Conservation (phyloP, 192 early-diverging fungal species). For the Phlyctochytrium arcticum region DNA sequence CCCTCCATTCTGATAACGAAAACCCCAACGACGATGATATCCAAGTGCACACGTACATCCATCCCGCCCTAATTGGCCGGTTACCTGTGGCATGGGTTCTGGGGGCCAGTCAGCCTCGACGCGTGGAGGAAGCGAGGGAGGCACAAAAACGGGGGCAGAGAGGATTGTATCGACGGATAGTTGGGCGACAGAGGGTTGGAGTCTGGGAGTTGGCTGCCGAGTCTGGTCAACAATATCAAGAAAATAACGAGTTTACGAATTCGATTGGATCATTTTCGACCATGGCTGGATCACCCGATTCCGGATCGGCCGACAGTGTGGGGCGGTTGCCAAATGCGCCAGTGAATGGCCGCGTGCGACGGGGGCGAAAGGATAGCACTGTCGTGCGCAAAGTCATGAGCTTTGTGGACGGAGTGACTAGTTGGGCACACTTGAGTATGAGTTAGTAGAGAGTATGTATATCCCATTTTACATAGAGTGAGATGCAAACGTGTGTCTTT, state of each 20-base stretch:
- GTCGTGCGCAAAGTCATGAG: constrained; percentile 20
- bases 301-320: too few relatives aligned
- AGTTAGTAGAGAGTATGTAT: constrained; percentile 1
- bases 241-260: background rate
- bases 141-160: constrained; percentile 29
- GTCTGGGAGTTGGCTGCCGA: constrained; percentile 12
- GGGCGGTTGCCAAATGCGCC: too few relatives aligned
- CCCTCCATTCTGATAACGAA: constrained; percentile 4
- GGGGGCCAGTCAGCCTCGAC: constrained; percentile 22
- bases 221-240: background rate
- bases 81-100: constrained; percentile 47
- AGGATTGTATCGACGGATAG: constrained; percentile 27
- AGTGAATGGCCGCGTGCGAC: background rate
- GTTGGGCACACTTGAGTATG: constrained; percentile 34
- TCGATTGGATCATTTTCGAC: background rate
- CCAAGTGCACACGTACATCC: constrained; percentile 46
- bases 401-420: constrained; percentile 37
- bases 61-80: constrained; percentile 49
- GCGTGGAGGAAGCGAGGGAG: constrained; percentile 27
- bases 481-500: too few relatives aligned
- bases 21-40: constrained; percentile 38
- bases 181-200: constrained; percentile 28
- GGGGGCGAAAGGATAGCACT: constrained; percentile 8
- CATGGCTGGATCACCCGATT: constrained; percentile 1
- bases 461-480: too few relatives aligned